phyloP scores from a whole-genome alignment of 345 rosid genomes.

The Schrenkiella parvula region DNA sequence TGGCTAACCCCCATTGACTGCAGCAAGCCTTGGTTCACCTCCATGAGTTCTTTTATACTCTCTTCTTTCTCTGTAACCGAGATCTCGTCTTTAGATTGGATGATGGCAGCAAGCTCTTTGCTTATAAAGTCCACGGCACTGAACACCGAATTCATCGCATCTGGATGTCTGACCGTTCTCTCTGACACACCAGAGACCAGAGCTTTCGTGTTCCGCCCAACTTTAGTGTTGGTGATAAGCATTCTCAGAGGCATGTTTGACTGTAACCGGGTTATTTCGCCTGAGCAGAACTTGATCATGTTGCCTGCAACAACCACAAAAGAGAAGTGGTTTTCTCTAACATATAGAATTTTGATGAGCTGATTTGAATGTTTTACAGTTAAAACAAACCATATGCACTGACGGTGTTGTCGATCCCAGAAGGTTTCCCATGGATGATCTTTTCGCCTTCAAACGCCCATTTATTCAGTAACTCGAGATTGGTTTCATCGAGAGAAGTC shows the following conservation, averaged over 20 bases:
- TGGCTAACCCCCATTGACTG: slow-evolving; percentile 94
- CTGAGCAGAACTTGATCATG: slow-evolving; percentile 82
- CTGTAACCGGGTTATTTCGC: slow-evolving; percentile 53
- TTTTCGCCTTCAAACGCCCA: slow-evolving; percentile 99
- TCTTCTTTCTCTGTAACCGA: slow-evolving; percentile 59
- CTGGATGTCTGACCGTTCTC: slow-evolving; percentile 63
- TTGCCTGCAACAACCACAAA: slow-evolving; percentile 50
- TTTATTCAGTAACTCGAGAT: slow-evolving; percentile 66
- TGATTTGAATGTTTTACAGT: neutral
- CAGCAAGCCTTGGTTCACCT: slow-evolving; percentile 90
- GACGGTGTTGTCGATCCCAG: slow-evolving; percentile 95
- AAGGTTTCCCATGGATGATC: slow-evolving; percentile 91
- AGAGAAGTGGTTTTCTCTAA: neutral
- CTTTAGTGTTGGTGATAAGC: slow-evolving; percentile 90
- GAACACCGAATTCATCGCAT: slow-evolving; percentile 69
- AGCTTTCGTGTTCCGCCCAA: slow-evolving; percentile 87
- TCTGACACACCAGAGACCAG: slow-evolving; percentile 86
- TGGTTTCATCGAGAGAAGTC: slow-evolving; percentile 47
- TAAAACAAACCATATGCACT: slow-evolving; percentile 89
- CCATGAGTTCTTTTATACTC: slow-evolving; percentile 75
- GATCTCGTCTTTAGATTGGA: slow-evolving; percentile 51
- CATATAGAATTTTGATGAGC: neutral
- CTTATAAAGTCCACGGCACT: slow-evolving; percentile 81
- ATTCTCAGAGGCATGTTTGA: slow-evolving; percentile 64
- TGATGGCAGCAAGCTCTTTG: slow-evolving; percentile 50